Evolutionary conservation across 176 grass and related monocot genomes (phyloP), one percentile per base, ranked within the genome.

Genomic region (Poa annua): DNA sequence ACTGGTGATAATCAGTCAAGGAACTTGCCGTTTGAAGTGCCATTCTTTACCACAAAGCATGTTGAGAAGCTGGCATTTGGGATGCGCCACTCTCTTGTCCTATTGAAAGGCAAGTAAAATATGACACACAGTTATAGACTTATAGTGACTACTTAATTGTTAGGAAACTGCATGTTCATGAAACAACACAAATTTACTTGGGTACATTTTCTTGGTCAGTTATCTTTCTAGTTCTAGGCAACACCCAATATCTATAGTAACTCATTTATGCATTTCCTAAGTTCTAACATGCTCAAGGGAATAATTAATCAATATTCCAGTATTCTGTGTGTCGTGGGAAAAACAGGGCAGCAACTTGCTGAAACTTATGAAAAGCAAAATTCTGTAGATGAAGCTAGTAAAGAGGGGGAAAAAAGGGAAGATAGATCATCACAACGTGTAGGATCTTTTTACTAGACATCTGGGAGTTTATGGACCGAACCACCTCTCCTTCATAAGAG

Each of bases 21-120:
- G 83, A 89, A 55, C 48, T 82, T 80, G 12, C 92, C 92, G 44
- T 85, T 82, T 78, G 91, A 95, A 87, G 92, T 95, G 38, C 10
- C 80, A 78, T 87, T 70, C 67, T 92, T 98, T 55, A 74, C 53
- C 55, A 65, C 83, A 90, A 84, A 86, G 21, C 85, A 90, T 93
- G 85, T 95, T 81, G 80, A 93, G 42, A 92, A 93, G 69, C 85
- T 95, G 90, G 96, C 92, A 73, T 85, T 86, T 81, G 96, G 96
- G 77, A 95, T 98, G 87, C 92, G 96, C 21, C 96, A 98, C 70
- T 91, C 96, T 78, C 89, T 98, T 88, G 87, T 90, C 77, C 74
- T 98, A 20, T 66, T 95, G 84, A 92, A 85, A 64, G 96, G 96
- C 85, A 91, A 88, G 80, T 25, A 76, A 42, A 39, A 52, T 17